Percentiles rank a stretch among this genome's conserved stretches.
Conservation (phyloP, 2,329 filamentous ascomycete species). For the Macrophomina tecta region DNA sequence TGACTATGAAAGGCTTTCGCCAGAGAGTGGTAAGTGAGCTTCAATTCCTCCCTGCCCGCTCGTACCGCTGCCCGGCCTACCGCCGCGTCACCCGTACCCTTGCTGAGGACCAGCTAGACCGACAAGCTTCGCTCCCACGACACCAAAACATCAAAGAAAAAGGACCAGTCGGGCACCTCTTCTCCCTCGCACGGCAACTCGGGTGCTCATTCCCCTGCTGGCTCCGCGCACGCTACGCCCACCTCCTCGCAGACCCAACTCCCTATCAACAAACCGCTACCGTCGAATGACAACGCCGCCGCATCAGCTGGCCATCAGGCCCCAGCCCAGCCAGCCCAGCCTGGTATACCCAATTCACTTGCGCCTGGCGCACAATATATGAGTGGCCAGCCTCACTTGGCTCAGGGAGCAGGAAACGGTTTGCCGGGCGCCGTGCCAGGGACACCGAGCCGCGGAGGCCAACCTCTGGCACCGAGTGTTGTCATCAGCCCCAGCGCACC, state of each 20-base stretch:
- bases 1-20: slow-evolving; percentile 93
- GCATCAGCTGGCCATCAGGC: slow-evolving; percentile 34
- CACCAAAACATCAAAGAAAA: slow-evolving; percentile 70
- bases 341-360: slow-evolving; percentile 39
- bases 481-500: slow-evolving; percentile 94
- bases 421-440: slow-evolving; percentile 50
- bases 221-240: slow-evolving; percentile 73
- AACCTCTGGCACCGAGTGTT: slow-evolving; percentile 78
- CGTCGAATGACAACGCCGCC: slow-evolving; percentile 46
- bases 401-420: slow-evolving; percentile 26
- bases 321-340: slow-evolving; percentile 38
- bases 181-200: slow-evolving; percentile 71
- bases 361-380: slow-evolving; percentile 41
- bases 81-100: slow-evolving; percentile 23
- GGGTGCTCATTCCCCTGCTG: slow-evolving; percentile 62
- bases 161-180: slow-evolving; percentile 72
- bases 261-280: slow-evolving; percentile 76
- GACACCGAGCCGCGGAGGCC: slow-evolving; percentile 68
- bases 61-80: slow-evolving; percentile 30
- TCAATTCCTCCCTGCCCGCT: slow-evolving; percentile 21
- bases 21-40: slow-evolving; percentile 85
- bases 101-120: slow-evolving; percentile 53
- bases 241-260: slow-evolving; percentile 88
- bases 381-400: slow-evolving; percentile 38
- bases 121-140: slow-evolving; percentile 90